Base-by-base conservation (phyloP, 208 protist species). In the Tritrichomonas foetus region DNA sequence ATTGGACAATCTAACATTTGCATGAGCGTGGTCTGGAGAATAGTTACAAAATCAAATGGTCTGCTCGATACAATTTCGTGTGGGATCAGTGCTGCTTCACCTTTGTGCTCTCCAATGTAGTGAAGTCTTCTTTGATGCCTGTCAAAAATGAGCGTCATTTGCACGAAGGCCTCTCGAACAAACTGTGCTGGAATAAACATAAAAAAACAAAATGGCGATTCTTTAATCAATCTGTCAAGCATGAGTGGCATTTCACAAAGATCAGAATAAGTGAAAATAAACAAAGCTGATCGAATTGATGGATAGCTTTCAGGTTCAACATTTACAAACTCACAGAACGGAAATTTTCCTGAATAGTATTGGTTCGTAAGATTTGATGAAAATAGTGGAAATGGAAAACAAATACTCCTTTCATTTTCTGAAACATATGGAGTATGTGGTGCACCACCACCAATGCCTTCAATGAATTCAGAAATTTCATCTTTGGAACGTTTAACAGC, bases 211-310 rank as follows among this genome's bases (percentile, higher is more conserved):
- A 53, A 39, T 44, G 36, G 74, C 25, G 5, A 33, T 30, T 49
- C 22, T 11, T 8, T 47, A 0, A 84, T 25, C 13, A 55, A 84
- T 5, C 53, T 53, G 9, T 49, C 36, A n/a, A 84, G n/a, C 36
- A 84, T 84, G 49, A 20, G 27, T 9, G 74, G 74, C 74, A 84
- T 84, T 44, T 84, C 74, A 8, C 41, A 49, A 14, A 84, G 14
- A 53, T 84, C 74, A 11, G 74, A 39, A 44, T 84, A 84, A 55
- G 74, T 84, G 44, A 84, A 84, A 13, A 84, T n/a, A 22, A 55
- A 84, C 11, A 84, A 53, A n/a, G 64, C 13, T 11, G 8, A n/a
- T 69, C 3, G 13, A 33, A 8, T 69, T 8, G 8, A n/a, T 33
- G 11, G 11, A 8, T 5, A 11, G 13, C 3, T 69, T 8, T 69